Evolutionary conservation across 2,329 filamentous ascomycete species (phyloP), one percentile per base, ranked within the genome.

Genomic region (Scedosporium aurantiacum): DNA sequence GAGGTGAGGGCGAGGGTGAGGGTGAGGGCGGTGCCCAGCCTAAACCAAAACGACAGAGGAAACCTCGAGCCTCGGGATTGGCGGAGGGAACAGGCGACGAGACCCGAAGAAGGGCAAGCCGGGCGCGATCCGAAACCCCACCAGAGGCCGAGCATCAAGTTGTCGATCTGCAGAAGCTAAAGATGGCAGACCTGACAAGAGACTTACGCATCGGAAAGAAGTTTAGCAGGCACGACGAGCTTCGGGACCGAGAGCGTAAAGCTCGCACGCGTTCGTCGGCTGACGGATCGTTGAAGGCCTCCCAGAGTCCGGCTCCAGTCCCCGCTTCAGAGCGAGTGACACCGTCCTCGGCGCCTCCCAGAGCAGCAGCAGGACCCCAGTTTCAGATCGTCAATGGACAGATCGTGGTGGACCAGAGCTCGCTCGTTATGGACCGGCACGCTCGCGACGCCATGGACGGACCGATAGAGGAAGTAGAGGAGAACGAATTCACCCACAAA

Each of bases 401-500:
- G 66, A 87, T 93, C 67, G 82, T 90, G 12, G 74, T 90, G 54
- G 85, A 91, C 69, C 83, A 89, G 66, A 79, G 78, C 57, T 87
- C 87, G 1, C 78, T 88, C 16, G 78, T 82, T 45, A 81, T 91
- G 64, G 85, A 92, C 70, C 80, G 86, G 4, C 86, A 89, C 69
- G 85, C 85, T 32, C 78, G 81, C 52, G 85, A 82, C 3, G 79
- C 78, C 4, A 78, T 79, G 25, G 79, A 73, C 16, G 77, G 80
- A 43, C 79, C 81, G 41, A 77, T 82, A 67, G 82, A 88, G 67
- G 82, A 84, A 57, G 79, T 89, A 32, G 88, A 91, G 67, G 89
- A 93, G 70, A 87, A 91, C 73, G 88, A 92, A 67, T 87, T 93
- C 67, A 90, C 89, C 1, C 82, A 82, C 18, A 79, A 85, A 60